A percentile compares a stretch with the other conserved stretches of the same genome.
These are phyloP conservation scores for Neonectria hederae DNA, from an alignment of 2,329 filamentous ascomycete genomes.

Conservation along the genomic window DNA sequence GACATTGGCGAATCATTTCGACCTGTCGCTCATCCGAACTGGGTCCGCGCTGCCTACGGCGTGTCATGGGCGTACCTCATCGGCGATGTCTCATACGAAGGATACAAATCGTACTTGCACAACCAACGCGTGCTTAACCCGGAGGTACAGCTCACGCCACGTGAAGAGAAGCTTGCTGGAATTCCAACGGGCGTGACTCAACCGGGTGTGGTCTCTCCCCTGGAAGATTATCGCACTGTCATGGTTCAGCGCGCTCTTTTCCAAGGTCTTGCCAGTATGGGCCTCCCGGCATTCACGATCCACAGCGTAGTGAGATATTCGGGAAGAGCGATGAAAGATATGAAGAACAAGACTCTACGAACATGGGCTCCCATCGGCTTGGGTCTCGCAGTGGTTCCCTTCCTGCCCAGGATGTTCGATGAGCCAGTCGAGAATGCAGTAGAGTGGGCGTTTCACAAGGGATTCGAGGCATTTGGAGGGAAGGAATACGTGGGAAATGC, in stretches of 20 bases:
- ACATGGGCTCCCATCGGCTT: slow-evolving; percentile 94
- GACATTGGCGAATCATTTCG: slow-evolving; percentile 97
- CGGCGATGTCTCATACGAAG: slow-evolving; percentile 91
- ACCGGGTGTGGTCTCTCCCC: slow-evolving; percentile 66
- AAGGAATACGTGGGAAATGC: slow-evolving; percentile 63
- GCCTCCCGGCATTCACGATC: slow-evolving; percentile 90
- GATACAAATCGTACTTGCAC: slow-evolving; percentile 91
- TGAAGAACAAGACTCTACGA: slow-evolving; percentile 77
- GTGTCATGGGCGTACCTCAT: slow-evolving; percentile 92
- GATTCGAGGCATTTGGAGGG: slow-evolving; percentile 78
- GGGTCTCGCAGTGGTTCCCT: slow-evolving; percentile 79
- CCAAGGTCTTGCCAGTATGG: slow-evolving; percentile 92
- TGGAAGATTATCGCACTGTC: slow-evolving; percentile 90
- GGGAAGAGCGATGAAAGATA: slow-evolving; percentile 83
- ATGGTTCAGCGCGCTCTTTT: slow-evolving; percentile 93
- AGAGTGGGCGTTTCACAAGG: slow-evolving; percentile 88
- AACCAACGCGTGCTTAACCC: slow-evolving; percentile 83
- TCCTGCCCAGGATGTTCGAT: slow-evolving; percentile 86
- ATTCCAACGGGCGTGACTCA: slow-evolving; percentile 48
- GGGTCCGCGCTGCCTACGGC: slow-evolving; percentile 86
- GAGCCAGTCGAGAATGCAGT: slow-evolving; percentile 92
- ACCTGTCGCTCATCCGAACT: slow-evolving; percentile 85
- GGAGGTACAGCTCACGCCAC: slow-evolving; percentile 63
- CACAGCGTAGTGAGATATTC: slow-evolving; percentile 93
- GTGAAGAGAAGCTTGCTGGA: slow-evolving; percentile 60